Conservation (phyloP, 2,329 filamentous ascomycete genomes). For the Aspergillus pseudotamarii region DNA sequence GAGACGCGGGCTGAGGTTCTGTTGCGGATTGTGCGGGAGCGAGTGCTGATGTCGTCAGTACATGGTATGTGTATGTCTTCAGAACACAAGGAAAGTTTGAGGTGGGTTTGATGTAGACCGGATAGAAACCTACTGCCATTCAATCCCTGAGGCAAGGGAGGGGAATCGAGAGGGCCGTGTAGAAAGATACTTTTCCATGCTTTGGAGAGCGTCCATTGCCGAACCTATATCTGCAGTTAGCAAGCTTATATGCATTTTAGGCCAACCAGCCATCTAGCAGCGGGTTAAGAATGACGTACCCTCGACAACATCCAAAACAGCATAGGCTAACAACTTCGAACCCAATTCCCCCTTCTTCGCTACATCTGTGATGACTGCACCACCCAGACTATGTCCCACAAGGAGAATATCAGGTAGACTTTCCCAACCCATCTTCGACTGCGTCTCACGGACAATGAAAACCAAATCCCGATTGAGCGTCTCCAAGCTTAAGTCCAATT, state of each 20-base stretch:
- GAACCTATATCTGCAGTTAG: constrained; percentile 57
- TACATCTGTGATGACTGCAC: constrained; percentile 84
- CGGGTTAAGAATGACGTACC: constrained; percentile 39
- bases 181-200: constrained; percentile 89
- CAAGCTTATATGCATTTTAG: not conserved
- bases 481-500: constrained; percentile 69
- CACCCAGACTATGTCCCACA: constrained; percentile 89
- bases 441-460: constrained; percentile 68
- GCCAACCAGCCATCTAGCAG: not conserved
- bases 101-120: not conserved
- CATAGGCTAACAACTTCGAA: constrained; percentile 74
- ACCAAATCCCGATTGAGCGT: constrained; percentile 75
- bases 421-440: constrained; percentile 71
- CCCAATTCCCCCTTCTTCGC: constrained; percentile 70
- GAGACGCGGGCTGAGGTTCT: constrained; percentile 80
- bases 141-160: constrained; percentile 77
- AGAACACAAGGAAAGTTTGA: not conserved
- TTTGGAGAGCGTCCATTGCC: constrained; percentile 89
- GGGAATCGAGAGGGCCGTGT: constrained; percentile 78
- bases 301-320: constrained; percentile 92
- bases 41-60: constrained; percentile 51
- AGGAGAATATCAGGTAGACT: constrained; percentile 74
- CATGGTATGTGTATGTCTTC: not conserved
- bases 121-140: constrained; percentile 71
- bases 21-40: constrained; percentile 84